Conservation (phyloP, 176 grass and related monocot genomes). For the bread wheat (Triticum aestivum) region IWGSC_CS_RefSeq_v2.1 NC_057801.1:18177564-18178063, state of each 20-base stretch:
- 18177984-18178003: conserved; percentile 4
- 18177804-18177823: neutral
- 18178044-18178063: neutral
- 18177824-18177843: neutral
- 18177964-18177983: neutral
- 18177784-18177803: neutral
- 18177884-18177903: neutral
- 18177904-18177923: neutral
- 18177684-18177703: conserved; percentile 18
- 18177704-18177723: neutral
- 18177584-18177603: neutral
- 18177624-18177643: neutral
- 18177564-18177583: neutral
- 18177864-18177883: no score
- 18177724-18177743: neutral
- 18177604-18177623: neutral
- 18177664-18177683: neutral
- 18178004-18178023: neutral
- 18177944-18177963: neutral
- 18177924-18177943: conserved; percentile 21
- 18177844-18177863: accelerated
- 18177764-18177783: neutral
- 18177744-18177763: neutral
- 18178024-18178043: neutral
- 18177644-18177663: neutral